Evolutionary conservation across 108 stramenopile species (phyloP), one percentile per base, ranked within the genome.

Genomic region (Cyclotella sp.): DNA sequence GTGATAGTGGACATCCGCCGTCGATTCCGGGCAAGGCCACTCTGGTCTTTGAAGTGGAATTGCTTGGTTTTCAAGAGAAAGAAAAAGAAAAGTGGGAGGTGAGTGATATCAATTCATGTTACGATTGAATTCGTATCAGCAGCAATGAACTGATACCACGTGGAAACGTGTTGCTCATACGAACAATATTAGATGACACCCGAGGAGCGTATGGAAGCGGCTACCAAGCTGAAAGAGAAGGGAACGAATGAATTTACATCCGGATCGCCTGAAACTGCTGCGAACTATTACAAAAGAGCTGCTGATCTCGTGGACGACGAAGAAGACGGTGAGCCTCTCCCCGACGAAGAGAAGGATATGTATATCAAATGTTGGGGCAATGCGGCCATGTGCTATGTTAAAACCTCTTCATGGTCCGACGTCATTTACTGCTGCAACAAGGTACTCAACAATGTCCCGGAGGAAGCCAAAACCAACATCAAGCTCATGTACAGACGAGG

Each of bases 21-120:
- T 94, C 91, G 28, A 98, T 98, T 74, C 96, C 97, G 9, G 83
- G 85, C 8, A 84, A 93, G 72, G 87, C 97, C 11, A 88, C 86
- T 22, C 73, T 99, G 42, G 79, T 86, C 43, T 99, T 98, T 75
- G 99, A 99, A 54, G 97, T 99, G 7, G 99, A 99, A 73, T 77
- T 99, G 15, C 64, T 99, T 5, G 86, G 77, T 47, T 95, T 98
- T 79, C 73, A 91, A 46, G 95, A 94, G 83, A 93, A 92, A 70
- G 81, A 82, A 12, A 95, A 93, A 75, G 86, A 95, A 80, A 86
- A 81, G 58, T 94, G 90, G 93, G 89, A 93, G 44, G 72, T 73
- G 39, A 63, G 72, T 73, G 61, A 19, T 63, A 18, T 28, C 14
- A n/a, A n/a, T n/a, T n/a, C n/a, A 24, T 3, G 26, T 29, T 51